These are phyloP conservation scores for Sanghuangporus baumii DNA, from an alignment of 1,284 basidiomycete genomes.

Conservation along the genomic window DNA sequence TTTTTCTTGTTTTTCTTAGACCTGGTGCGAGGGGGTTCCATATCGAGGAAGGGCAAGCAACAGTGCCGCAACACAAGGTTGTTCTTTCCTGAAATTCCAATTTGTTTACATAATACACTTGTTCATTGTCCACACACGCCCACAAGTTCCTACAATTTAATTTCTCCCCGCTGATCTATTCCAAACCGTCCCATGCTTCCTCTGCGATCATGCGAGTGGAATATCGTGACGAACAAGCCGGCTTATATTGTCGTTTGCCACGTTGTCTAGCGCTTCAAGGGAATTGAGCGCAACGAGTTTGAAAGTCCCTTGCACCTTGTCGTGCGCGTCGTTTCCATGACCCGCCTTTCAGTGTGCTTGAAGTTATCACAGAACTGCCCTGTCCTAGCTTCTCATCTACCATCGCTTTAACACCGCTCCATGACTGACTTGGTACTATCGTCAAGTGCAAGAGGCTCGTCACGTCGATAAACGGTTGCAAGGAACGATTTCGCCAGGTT, in stretches of 20 bases:
- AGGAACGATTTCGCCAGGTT: slow-evolving; percentile 24
- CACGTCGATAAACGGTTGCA: slow-evolving; percentile 30
- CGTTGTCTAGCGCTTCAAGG: background rate
- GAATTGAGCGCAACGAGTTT: background rate
- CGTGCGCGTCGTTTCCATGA: background rate
- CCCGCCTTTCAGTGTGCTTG: background rate
- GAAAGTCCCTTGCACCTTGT: background rate
- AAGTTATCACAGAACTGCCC: background rate
- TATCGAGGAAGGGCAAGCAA: background rate
- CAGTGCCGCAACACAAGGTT: background rate
- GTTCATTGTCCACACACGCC: background rate
- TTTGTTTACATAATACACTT: background rate
- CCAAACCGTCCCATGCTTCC: background rate
- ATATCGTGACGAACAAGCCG: background rate
- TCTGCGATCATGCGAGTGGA: background rate
- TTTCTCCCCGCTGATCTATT: background rate
- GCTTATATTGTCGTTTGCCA: background rate
- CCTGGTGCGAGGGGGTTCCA: background rate
- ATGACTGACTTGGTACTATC: slow-evolving; percentile 24
- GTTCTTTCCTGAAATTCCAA: background rate
- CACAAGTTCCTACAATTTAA: background rate
- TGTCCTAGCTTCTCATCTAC: background rate
- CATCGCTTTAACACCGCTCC: slow-evolving; percentile 19
- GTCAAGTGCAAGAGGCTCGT: slow-evolving; percentile 35
- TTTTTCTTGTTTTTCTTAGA: slow-evolving; percentile 11